Conservation (phyloP, 495 filamentous ascomycete species). For the Halenospora varia region DNA sequence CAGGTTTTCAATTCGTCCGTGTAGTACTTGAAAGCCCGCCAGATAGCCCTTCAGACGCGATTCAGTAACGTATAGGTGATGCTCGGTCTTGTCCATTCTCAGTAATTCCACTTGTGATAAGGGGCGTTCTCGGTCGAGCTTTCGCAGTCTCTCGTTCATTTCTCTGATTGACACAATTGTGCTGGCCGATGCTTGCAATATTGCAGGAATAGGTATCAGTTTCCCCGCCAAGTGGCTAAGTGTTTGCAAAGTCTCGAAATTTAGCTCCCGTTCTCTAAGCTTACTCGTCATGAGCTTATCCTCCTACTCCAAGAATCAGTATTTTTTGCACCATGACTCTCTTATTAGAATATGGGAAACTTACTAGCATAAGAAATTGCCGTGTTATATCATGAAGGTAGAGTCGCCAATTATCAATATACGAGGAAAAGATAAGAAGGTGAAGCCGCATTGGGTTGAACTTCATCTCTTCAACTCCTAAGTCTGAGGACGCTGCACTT, state of each 20-base stretch:
- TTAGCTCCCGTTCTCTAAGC: not conserved
- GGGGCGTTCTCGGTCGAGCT: not conserved
- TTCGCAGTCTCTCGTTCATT: not conserved
- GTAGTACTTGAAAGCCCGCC: not conserved
- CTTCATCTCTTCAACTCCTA: slow-evolving; percentile 3
- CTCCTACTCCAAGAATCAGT: not conserved
- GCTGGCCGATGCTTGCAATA: not conserved
- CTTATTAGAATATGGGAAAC: not conserved
- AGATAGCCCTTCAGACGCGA: not conserved
- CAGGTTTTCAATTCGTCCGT: not conserved
- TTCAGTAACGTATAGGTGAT: not conserved
- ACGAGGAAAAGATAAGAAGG: slow-evolving; percentile 29
- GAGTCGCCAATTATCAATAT: slow-evolving; percentile 32
- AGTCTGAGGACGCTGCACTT: slow-evolving; percentile 1
- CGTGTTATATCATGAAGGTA: slow-evolving; percentile 21
- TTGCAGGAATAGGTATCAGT: slow-evolving; percentile 2
- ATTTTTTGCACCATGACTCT: not conserved
- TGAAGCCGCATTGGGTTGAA: slow-evolving; percentile 25
- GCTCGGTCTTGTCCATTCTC: not conserved
- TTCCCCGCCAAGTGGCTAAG: not conserved
- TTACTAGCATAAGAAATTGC: not conserved
- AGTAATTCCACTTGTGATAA: not conserved
- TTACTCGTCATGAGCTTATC: not conserved
- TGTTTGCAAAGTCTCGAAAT: not conserved
- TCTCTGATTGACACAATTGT: not conserved